A percentile compares a stretch with the other conserved stretches of the same genome.
These are phyloP conservation scores for Cicer arietinum DNA, from an alignment of 306 rosid genomes.

Conservation along the genomic window DNA sequence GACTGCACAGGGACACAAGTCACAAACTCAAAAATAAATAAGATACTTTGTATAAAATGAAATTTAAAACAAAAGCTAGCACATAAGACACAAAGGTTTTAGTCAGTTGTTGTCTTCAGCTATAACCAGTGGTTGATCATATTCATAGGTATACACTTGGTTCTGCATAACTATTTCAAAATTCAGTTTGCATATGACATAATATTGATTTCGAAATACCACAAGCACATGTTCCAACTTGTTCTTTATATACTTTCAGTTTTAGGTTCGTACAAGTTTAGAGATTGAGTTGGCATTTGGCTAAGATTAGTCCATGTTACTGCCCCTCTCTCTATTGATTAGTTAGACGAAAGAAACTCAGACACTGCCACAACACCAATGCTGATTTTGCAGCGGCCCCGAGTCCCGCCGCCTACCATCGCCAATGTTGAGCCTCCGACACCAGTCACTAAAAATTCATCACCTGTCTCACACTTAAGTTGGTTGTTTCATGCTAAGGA, in stretches of 20 bases:
- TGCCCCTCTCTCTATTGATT: neutral
- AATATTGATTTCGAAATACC: neutral
- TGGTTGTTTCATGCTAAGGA: neutral
- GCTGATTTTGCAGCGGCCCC: neutral
- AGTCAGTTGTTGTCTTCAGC: constrained; percentile 1
- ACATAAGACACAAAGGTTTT: neutral
- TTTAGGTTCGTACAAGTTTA: neutral
- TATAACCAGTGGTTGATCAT: neutral
- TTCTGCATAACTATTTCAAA: neutral
- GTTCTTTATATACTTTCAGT: neutral
- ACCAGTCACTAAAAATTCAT: neutral
- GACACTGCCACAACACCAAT: neutral
- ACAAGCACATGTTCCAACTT: neutral
- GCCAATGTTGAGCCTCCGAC: neutral
- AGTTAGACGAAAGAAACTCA: neutral
- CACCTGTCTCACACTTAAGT: neutral
- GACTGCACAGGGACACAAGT: constrained; percentile 32
- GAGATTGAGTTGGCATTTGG: neutral
- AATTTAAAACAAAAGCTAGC: neutral
- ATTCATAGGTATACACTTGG: neutral
- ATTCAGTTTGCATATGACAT: constrained; percentile 13
- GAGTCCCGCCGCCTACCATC: neutral
- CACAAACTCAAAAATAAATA: constrained; percentile 16
- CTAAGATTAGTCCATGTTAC: neutral
- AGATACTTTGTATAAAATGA: neutral